Conservation (phyloP, 2,329 filamentous ascomycete species). For the Ascochyta viciae-villosae region DNA sequence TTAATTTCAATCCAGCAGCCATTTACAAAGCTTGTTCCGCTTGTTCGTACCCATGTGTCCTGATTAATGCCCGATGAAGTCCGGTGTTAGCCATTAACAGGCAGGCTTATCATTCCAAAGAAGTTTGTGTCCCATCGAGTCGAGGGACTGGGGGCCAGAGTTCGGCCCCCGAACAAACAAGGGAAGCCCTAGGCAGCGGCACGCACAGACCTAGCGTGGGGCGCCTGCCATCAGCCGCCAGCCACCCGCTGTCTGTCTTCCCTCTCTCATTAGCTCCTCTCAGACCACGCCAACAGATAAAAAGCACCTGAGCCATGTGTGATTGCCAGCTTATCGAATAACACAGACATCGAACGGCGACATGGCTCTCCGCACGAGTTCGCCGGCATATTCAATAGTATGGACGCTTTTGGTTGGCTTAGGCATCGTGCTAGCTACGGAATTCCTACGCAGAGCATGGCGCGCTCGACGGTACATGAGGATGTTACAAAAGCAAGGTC, state of each 20-base stretch:
- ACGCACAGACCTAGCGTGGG: not conserved
- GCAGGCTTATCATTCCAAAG: too few species aligned
- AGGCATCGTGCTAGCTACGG: not conserved
- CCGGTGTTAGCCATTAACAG: too few species aligned
- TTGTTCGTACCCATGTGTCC: too few species aligned
- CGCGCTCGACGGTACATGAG: not conserved
- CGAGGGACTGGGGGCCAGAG: too few species aligned
- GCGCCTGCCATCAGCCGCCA: not conserved
- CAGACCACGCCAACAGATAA: not conserved
- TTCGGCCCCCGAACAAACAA: not conserved
- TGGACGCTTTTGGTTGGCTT: not conserved
- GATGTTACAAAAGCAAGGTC: conserved; percentile 1
- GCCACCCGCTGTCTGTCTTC: too few species aligned
- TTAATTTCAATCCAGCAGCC: too few species aligned
- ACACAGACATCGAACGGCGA: not conserved
- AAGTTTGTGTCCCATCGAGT: too few species aligned
- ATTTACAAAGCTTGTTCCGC: too few species aligned
- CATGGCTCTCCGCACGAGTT: not conserved
- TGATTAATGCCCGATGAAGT: too few species aligned
- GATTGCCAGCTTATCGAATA: not conserved
- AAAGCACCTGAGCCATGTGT: not conserved
- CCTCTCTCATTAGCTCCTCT: too few species aligned
- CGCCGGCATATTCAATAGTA: not conserved
- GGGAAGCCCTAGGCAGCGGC: not conserved
- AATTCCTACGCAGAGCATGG: not conserved